Evolutionary conservation across 495 filamentous ascomycete species (phyloP), one percentile per base, ranked within the genome.

Genomic region (Penicillium robsamsonii): DNA sequence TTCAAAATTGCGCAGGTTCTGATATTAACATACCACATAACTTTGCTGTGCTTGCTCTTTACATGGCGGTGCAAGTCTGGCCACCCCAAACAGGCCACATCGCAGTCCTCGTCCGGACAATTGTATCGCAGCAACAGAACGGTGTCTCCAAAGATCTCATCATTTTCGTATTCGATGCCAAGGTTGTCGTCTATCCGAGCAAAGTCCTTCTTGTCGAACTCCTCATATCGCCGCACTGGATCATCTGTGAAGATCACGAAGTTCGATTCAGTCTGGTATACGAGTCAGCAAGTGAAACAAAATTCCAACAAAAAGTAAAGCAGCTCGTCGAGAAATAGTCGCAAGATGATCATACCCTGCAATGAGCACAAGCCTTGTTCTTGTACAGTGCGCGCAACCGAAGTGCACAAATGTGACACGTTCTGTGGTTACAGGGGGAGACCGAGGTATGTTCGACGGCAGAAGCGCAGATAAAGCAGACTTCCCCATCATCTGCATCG

Each of bases 381-480:
- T 97, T 97, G 70, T 97, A 99, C 42, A 99, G 73, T 0, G 92
- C 94, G 48, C 94, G 82, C 75, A 96, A 77, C 46, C 95, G 81
- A 60, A 99, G 72, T 4, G 92, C 85, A 68, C 94, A 98, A 51
- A 97, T 95, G 74, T 97, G 94, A 69, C 94, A 98, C 10, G 91
- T 96, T 18, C 86, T 81, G 73, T 98, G 95, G 68, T 94, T 96
- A 71, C 94, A 98, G 13, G 94, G 94, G 17, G 92, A 84, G 45
- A 97, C 81, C 4, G 91, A 87, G 50, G 86, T 86, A 75, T 96
- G 91, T 46, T 84, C 82, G 48, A 97, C 87, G 1, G 83, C 82
- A 40, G 89, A 93, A 24, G 95, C 92, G 70, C 94, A 99, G 58
- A 99, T 97, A 72, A 97, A 97, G 79, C 94, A 99, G 53, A 96